These are phyloP conservation scores for Suhomyces terraborum DNA, from an alignment of 1,139 yeast genomes.

Conservation along the genomic window DNA sequence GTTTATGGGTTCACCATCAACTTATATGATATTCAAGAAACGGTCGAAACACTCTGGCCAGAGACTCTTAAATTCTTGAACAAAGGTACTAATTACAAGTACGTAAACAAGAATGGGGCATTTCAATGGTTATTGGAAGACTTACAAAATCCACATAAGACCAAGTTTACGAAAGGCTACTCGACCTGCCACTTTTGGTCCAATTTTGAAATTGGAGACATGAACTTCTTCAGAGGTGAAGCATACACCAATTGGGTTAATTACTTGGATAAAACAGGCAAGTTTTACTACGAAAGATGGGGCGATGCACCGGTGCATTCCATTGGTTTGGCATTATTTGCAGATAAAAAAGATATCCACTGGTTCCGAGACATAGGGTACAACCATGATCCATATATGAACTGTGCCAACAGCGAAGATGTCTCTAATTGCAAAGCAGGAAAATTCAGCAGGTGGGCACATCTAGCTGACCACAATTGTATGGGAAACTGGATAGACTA, in stretches of 20 bases:
- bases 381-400: slow-evolving; percentile 68
- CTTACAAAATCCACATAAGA: slow-evolving; percentile 59
- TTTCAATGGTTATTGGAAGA: slow-evolving; percentile 73
- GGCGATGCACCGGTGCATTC: slow-evolving; percentile 93
- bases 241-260: slow-evolving; percentile 68
- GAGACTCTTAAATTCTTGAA: slow-evolving; percentile 61
- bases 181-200: slow-evolving; percentile 91
- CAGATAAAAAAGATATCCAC: slow-evolving; percentile 67
- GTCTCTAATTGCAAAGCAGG: slow-evolving; percentile 46
- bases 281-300: slow-evolving; percentile 87
- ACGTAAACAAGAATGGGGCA: slow-evolving; percentile 60
- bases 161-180: slow-evolving; percentile 59
- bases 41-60: slow-evolving; percentile 68
- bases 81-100: slow-evolving; percentile 58
- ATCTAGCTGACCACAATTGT: slow-evolving; percentile 67
- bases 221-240: slow-evolving; percentile 73
- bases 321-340: slow-evolving; percentile 71
- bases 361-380: slow-evolving; percentile 92
- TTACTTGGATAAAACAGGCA: slow-evolving; percentile 66
- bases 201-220: slow-evolving; percentile 78
- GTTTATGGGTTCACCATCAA: slow-evolving; percentile 71
- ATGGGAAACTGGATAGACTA: slow-evolving; percentile 71
- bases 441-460: slow-evolving; percentile 42
- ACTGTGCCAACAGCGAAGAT: slow-evolving; percentile 59
- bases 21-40: slow-evolving; percentile 67